Base-by-base conservation (phyloP, 306 rosid genomes). In the Begonia peltatifolia region DNA sequence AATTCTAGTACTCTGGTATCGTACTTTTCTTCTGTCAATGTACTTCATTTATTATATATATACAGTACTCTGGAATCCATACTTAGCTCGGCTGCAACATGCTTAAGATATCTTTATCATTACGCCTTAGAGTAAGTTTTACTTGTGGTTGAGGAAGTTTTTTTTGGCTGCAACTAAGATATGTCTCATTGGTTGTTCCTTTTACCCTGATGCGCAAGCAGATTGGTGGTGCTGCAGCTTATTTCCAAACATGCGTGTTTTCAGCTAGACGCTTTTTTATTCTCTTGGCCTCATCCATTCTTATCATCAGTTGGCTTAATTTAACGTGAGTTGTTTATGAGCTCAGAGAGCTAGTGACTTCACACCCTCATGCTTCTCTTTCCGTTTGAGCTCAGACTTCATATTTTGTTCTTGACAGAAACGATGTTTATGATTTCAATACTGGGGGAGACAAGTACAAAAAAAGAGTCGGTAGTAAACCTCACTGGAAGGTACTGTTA, bases 391-490 rank as follows among this genome's bases (percentile, higher is more conserved):
- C 14, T 22, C 47, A 57, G 46, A 12, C 16, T 42, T 42, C 12
- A 41, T 12, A 23, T 4, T 2, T 13, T 46, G 9, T 18, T 4
- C 36, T 58, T 58, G 70, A 30, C 84, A 88, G 94, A 79, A 88
- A 88, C 53, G 96, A 88, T 59, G 94, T 78, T 41, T 81, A 84
- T 38, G 96, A 88, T 77, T 84, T 77, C 12, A 90, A 83, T 52
- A 88, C 96, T 47, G 96, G 94, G 77, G 96, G 84, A 36, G 94
- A 84, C 63, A 75, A 75, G 76, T 65, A 81, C 77, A 88, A 88
- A 66, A 66, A 73, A 68, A 41, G 96, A 88, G 59, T 84, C 94
- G 15, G 88, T 88, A 58, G 93, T 88, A 38, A 84, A 88, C 63
- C 65, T 88, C 23, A 66, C 66, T 36, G 82, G 94, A 43, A 79